These are phyloP conservation scores for Ophiocordyceps australis DNA, from an alignment of 2,329 filamentous ascomycete species.

Conservation along the genomic window DNA sequence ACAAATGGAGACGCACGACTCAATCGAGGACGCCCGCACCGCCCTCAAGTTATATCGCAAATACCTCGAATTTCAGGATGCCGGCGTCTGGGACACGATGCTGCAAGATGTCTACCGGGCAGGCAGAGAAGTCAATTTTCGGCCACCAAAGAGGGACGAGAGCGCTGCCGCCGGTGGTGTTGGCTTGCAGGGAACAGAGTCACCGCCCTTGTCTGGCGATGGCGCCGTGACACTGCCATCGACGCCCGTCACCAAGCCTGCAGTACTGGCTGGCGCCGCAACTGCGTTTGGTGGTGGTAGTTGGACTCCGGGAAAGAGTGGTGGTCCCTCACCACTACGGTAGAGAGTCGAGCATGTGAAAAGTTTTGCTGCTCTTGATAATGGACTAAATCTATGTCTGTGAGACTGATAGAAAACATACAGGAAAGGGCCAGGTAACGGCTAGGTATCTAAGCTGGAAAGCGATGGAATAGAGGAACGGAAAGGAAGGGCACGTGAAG, in stretches of 20 bases:
- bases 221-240: conserved; percentile 17
- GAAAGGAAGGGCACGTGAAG: too few relatives aligned
- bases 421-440: too few relatives aligned
- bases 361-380: too few relatives aligned
- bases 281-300: conserved; percentile 18
- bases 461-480: too few relatives aligned
- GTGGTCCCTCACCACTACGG: conserved; percentile 18
- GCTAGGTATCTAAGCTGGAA: too few relatives aligned
- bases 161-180: too few relatives aligned
- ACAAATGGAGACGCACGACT: conserved; percentile 82
- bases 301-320: conserved; percentile 28
- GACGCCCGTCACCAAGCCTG: conserved; percentile 26
- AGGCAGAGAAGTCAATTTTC: conserved; percentile 28
- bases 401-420: too few relatives aligned
- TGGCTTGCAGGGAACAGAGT: conserved; percentile 28
- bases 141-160: conserved; percentile 29
- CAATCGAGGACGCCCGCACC: conserved; percentile 84
- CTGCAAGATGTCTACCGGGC: conserved; percentile 67
- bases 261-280: conserved; percentile 11
- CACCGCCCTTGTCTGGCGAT: conserved; percentile 27
- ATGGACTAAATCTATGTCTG: too few relatives aligned
- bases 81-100: conserved; percentile 67
- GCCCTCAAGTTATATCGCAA: conserved; percentile 79
- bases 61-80: conserved; percentile 75
- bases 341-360: too few relatives aligned